Base-by-base conservation (phyloP, 495 filamentous ascomycete species). In the Geopyxis carbonaria region DNA sequence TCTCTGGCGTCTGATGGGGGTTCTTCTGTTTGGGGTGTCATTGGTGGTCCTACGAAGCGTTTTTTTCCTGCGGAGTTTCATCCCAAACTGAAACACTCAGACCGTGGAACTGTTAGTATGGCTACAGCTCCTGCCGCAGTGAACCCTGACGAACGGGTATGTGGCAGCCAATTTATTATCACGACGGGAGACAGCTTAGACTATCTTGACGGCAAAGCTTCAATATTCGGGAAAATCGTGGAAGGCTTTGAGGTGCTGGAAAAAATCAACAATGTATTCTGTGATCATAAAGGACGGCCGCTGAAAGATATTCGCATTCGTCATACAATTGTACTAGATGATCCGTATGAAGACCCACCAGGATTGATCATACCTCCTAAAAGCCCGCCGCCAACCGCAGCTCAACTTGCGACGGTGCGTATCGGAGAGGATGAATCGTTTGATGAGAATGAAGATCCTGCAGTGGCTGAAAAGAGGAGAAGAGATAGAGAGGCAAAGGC, bases 161-260 rank as follows among this genome's bases (percentile, higher is more conserved):
- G 82, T 2, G 82, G 70, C 3, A 91, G 82, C 50, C 86, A 94
- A 57, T 94, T 94, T 57, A 69, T 93, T 45, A 69, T 94, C 38
- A 94, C 86, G 4, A 64, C 87, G 3, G 86, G 80, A 20, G 80
- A 91, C 38, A 75, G 81, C 44, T 69, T 87, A 2, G 86, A 93
- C 45, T 86, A 79, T 50, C 61, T 94, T 20, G 83, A 94, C 57
- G 82, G 80, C 41, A 89, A 86, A 53, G 81, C 78, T 1, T 81
- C 82, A n/a, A 78, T 93, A 29, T 94, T 93, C 60, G 86, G 86
- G 22, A 81, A 85, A 45, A 83, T 93, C 0, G 86, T 87, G 0
- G 86, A 94, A 59, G 86, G 86, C 1, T 93, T 93, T 43, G 86
- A 93, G 60, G 73, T 70, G 13, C 57, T 94, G 38, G 86, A 94